Evolutionary conservation across 1,284 basidiomycete genomes (phyloP).

Genomic region (Athelia psychrophila): DNA sequence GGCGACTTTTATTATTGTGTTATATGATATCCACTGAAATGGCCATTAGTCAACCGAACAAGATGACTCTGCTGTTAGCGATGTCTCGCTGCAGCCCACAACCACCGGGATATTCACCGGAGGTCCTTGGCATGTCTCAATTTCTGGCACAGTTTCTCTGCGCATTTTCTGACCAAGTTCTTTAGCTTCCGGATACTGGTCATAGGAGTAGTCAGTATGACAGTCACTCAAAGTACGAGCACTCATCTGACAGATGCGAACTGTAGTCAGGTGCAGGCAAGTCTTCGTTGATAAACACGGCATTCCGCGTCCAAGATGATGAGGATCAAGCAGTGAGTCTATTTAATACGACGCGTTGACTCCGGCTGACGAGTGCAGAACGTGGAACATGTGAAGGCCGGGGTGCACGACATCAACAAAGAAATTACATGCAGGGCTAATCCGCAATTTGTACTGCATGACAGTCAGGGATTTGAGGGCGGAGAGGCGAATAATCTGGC

Average conservation of each 20-base stretch:
- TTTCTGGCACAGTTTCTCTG: too few relatives aligned
- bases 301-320: slow-evolving; percentile 4
- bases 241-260: background rate
- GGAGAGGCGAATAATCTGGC: slow-evolving; percentile 16
- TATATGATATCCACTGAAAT: too few relatives aligned
- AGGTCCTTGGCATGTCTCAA: too few relatives aligned
- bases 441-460: slow-evolving; percentile 23
- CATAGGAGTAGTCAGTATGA: background rate
- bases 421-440: slow-evolving; percentile 18
- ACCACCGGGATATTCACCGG: too few relatives aligned
- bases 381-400: slow-evolving; percentile 7
- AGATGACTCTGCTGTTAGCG: too few relatives aligned
- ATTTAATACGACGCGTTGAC: too few relatives aligned
- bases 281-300: slow-evolving; percentile 9
- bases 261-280: slow-evolving; percentile 9
- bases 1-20: too few relatives aligned
- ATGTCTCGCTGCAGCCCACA: too few relatives aligned
- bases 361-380: background rate
- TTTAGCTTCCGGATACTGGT: background rate
- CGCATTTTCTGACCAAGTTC: too few relatives aligned
- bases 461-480: slow-evolving; percentile 25
- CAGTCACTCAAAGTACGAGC: too few relatives aligned
- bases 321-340: background rate
- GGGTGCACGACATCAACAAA: slow-evolving; percentile 16
- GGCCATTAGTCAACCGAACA: too few relatives aligned